Percentiles rank a stretch among this genome's conserved stretches.
Evolutionary conservation across 371 early-diverging fungal species (phyloP).

Genomic region (Mucor plumbeus): DNA sequence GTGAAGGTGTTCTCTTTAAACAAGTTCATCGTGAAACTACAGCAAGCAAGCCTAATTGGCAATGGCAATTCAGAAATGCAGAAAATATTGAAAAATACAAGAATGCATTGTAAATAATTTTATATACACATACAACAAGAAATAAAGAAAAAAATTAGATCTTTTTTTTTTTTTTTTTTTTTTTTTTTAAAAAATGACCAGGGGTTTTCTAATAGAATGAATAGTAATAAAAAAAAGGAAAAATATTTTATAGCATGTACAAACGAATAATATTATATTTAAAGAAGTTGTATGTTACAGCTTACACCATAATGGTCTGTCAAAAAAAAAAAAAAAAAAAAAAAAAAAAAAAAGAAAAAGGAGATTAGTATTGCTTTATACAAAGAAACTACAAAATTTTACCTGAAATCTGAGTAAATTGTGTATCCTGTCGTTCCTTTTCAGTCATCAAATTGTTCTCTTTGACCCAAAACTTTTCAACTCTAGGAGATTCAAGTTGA

Average conservation of each 20-base stretch:
- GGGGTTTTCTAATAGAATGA: background rate
- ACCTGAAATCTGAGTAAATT: slow-evolving; percentile 55
- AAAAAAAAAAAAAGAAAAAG: too few relatives aligned
- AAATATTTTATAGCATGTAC: background rate
- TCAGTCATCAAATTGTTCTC: slow-evolving; percentile 32
- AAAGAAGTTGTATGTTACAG: slow-evolving; percentile 22
- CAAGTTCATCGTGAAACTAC: slow-evolving; percentile 26
- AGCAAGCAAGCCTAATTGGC: slow-evolving; percentile 26
- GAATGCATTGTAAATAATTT: slow-evolving; percentile 16
- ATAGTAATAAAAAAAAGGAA: background rate
- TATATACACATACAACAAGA: background rate
- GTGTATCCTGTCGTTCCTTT: slow-evolving; percentile 22
- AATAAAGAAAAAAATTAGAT: background rate
- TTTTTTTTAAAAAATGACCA: background rate
- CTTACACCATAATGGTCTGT: slow-evolving; percentile 57
- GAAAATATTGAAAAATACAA: slow-evolving; percentile 25
- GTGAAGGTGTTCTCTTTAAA: slow-evolving; percentile 31
- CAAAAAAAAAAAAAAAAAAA: too few relatives aligned
- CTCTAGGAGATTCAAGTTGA: slow-evolving; percentile 11
- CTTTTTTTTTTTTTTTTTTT: too few relatives aligned
- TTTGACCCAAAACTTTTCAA: slow-evolving; percentile 47
- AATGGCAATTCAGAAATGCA: slow-evolving; percentile 32
- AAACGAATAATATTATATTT: background rate
- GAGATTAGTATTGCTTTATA: background rate
- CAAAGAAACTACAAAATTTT: slow-evolving; percentile 6